Evolutionary conservation across 345 rosid species (phyloP), one percentile per base, ranked within the genome.

Genomic region (Sisymbrium altissimum): DNA sequence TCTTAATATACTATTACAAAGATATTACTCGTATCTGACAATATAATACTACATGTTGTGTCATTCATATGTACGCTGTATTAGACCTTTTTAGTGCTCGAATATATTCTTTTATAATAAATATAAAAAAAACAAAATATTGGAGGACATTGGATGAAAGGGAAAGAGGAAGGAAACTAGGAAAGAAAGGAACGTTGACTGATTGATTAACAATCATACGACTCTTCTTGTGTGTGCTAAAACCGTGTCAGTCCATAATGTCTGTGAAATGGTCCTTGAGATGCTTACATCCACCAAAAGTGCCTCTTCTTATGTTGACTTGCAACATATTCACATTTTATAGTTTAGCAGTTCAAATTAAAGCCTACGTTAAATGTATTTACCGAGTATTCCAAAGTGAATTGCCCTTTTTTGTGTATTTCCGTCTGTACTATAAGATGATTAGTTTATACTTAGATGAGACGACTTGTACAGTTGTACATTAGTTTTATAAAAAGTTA

Each of bases 81-180:
- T 39, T 13, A 38, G 30, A 38, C 13, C 13, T 59, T 38, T 36
- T 59, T 18, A 59, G 4, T 10, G 15, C 6, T 59, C 11, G 15
- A 35, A 25, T 25, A 52, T 52, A 25, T 52, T 50, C 30, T 50
- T 23, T 23, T 14, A 21, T 49, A 1, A n/a, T n/a, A n/a, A n/a
- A n/a, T n/a, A n/a, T n/a, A n/a, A n/a, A 21, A 56, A 3, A 3
- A 50, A 12, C 1, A 12, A 15, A 15, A 32, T 30, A 19, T 36
- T 5, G 1, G 38, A 18, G 8, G 7, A 2, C 7, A n/a, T n/a
- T 6, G 48, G 23, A 41, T 9, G 14, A 71, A 46, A 5, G 14
- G 57, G 30, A 61, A 50, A 50, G 43, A 72, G 63, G 45, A 63
- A 52, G 54, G 68, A 50, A 71, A 12, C 57, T 25, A 61, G 21